A percentile compares a stretch with the other conserved stretches of the same genome.
Evolutionary conservation across 768 basidiomycete species (phyloP).

Genomic region (Amanita jacksonii): DNA sequence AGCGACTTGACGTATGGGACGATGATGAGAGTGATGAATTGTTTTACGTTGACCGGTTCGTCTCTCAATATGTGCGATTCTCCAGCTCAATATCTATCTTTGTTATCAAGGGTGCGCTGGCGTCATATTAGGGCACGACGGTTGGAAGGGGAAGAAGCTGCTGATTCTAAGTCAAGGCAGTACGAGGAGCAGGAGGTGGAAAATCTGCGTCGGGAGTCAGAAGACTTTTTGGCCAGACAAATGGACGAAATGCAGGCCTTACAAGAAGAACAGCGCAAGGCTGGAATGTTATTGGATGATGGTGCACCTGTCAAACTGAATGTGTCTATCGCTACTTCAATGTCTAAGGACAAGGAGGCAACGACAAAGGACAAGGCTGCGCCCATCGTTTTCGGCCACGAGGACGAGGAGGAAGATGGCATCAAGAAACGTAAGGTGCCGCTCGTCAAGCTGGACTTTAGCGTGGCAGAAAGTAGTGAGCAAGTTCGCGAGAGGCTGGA

Average conservation of each 20-base stretch:
- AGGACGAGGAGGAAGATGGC: constrained; percentile 84
- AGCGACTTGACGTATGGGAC: constrained; percentile 81
- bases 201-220: constrained; percentile 82
- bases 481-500: constrained; percentile 74
- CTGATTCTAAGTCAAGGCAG: constrained; percentile 73
- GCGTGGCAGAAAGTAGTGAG: constrained; percentile 69
- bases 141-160: constrained; percentile 69
- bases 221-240: constrained; percentile 86
- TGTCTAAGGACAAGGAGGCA: constrained; percentile 33
- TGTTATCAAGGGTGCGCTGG: constrained; percentile 72
- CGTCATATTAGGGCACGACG: constrained; percentile 63
- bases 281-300: constrained; percentile 84
- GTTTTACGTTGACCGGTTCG: constrained; percentile 88
- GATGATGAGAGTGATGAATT: constrained; percentile 89
- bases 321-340: constrained; percentile 53
- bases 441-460: constrained; percentile 86
- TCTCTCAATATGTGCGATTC: constrained; percentile 1
- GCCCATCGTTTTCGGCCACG: constrained; percentile 53
- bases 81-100: neutral
- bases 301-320: constrained; percentile 84
- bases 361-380: constrained; percentile 43
- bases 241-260: constrained; percentile 95
- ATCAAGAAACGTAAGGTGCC: constrained; percentile 76
- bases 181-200: constrained; percentile 83
- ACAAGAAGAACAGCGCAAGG: constrained; percentile 84